phyloP scores from a whole-genome alignment of 257 asterid species.

The Perilla frutescens region DNA sequence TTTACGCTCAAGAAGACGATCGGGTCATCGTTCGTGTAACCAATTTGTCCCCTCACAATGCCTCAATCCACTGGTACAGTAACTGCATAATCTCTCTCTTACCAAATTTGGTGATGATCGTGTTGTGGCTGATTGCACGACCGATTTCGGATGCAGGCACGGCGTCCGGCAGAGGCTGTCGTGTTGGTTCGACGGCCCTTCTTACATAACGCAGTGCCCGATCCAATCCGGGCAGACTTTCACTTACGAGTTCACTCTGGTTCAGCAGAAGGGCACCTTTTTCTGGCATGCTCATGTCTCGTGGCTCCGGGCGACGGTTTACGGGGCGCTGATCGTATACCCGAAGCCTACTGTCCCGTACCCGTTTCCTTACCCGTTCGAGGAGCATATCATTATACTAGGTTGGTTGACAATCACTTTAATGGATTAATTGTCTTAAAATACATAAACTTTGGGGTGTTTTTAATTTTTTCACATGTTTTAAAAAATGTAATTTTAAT shows the following conservation, averaged over 20 bases:
- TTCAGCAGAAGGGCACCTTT: slow-evolving; percentile 68
- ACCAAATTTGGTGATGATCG: no score
- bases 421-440: no score
- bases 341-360: slow-evolving; percentile 62
- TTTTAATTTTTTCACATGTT: no score
- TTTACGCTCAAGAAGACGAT: slow-evolving; percentile 70
- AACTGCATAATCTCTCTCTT: no score
- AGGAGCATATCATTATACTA: slow-evolving; percentile 58
- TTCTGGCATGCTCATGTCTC: slow-evolving; percentile 79
- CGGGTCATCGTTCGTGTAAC: slow-evolving; percentile 51
- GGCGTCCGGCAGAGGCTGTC: slow-evolving; percentile 65
- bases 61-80: slow-evolving; percentile 65
- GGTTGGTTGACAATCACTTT: slow-evolving; percentile 34
- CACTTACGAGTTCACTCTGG: slow-evolving; percentile 61
- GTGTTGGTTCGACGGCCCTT: slow-evolving; percentile 79
- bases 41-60: slow-evolving; percentile 56
- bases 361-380: slow-evolving; percentile 60
- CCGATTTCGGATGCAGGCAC: slow-evolving; percentile 49
- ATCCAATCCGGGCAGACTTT: slow-evolving; percentile 61
- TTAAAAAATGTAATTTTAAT: no score
- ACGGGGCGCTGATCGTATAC: slow-evolving; percentile 66
- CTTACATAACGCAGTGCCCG: slow-evolving; percentile 71
- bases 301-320: slow-evolving; percentile 67
- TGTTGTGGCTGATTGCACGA: no score
- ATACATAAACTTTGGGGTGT: no score